These are phyloP conservation scores for Angomonas deanei DNA, from an alignment of 208 protist genomes.

Conservation along the genomic window DNA sequence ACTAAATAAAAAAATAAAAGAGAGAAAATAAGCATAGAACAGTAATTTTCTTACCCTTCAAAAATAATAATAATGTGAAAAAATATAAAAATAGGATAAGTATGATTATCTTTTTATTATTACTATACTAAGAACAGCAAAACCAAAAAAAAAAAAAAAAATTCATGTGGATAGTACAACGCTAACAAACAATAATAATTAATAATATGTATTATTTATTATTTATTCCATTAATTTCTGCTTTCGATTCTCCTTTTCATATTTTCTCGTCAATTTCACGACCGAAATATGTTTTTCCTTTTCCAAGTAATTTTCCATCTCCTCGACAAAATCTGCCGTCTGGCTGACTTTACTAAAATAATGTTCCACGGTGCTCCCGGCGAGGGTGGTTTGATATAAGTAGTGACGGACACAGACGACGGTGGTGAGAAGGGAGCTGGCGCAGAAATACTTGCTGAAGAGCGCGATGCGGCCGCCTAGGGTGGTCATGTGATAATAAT, in stretches of 20 bases:
- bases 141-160: not conserved
- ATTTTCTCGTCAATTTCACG: not conserved
- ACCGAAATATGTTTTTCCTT: not conserved
- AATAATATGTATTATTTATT: not conserved
- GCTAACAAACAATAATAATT: not conserved
- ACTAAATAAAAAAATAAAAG: not conserved
- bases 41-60: too few relatives aligned
- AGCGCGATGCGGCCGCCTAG: not conserved
- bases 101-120: not conserved
- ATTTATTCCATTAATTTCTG: not conserved
- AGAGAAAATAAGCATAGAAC: too few relatives aligned
- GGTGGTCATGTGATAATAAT: not conserved
- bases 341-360: not conserved
- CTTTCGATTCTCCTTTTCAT: not conserved
- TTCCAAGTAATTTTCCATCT: not conserved
- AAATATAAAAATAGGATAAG: not conserved
- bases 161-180: not conserved
- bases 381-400: not conserved
- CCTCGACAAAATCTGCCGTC: not conserved
- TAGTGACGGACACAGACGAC: not conserved
- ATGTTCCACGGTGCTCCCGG: not conserved
- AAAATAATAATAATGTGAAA: not conserved
- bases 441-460: not conserved
- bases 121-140: not conserved
- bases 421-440: not conserved